Percentiles rank a stretch among this genome's conserved stretches.
These are phyloP conservation scores for Heliocybe sulcata DNA, from an alignment of 1,284 basidiomycete species.

Conservation along the genomic window DNA sequence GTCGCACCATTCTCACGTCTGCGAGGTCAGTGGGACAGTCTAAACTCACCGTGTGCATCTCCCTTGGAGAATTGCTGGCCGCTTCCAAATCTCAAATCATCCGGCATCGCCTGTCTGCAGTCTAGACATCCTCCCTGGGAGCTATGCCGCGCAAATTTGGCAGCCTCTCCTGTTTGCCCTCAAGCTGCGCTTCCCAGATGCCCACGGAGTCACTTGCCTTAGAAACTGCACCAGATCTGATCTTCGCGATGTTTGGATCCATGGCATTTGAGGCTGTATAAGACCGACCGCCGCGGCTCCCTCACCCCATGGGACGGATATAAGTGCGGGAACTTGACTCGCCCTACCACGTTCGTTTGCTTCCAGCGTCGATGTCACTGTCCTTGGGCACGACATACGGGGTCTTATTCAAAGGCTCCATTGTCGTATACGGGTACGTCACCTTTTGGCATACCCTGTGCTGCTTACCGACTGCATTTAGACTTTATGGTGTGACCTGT, in stretches of 20 bases:
- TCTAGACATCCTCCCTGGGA: neutral
- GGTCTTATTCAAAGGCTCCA: neutral
- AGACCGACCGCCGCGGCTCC: neutral
- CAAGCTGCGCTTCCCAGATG: neutral
- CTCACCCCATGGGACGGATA: neutral
- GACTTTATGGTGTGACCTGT: neutral
- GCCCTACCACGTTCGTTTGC: neutral
- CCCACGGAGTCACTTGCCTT: neutral
- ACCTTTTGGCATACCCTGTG: neutral
- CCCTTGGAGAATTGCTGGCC: neutral
- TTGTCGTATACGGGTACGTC: neutral
- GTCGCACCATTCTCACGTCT: neutral
- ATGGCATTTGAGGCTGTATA: neutral
- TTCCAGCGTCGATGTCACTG: neutral
- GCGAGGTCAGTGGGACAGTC: neutral
- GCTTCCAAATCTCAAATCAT: neutral
- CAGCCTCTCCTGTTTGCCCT: neutral
- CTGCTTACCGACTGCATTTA: neutral
- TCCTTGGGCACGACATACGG: neutral
- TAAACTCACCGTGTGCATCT: neutral
- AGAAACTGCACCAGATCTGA: neutral
- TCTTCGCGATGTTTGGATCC: neutral
- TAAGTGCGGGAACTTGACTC: neutral
- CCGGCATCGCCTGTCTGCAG: neutral
- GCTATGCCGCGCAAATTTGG: neutral